Evolutionary conservation across 352 stramenopile genomes (phyloP), one percentile per base, ranked within the genome.

Genomic region (Nothophytophthora sp.): DNA sequence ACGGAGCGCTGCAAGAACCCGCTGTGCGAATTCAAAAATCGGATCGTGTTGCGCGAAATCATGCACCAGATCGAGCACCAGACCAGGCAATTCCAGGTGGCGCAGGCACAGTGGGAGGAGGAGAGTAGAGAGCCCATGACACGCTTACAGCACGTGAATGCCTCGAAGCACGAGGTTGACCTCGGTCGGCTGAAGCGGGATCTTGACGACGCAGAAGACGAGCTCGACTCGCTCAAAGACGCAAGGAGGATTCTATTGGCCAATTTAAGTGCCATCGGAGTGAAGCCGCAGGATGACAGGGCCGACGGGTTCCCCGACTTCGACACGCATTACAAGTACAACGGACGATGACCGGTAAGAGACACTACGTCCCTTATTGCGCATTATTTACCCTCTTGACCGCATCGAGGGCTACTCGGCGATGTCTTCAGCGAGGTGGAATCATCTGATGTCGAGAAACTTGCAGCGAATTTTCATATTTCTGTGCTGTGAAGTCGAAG

Each of bases 31-130:
- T 75, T 85, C 50, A 73, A 69, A 19, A 76, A 67, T 48, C 70
- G 73, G 25, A 66, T 85, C 11, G 74, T 85, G 56, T 45, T 78
- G 8, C 67, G 73, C 27, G 73, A 85, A 50, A 76, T 60, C 16
- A 74, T 81, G 62, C 74, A 85, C 61, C 72, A 72, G 43, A 81
- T 82, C 20, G 55, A 82, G 18, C 74, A 79, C 49, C 69, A 70
- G 53, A 47, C 64, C 1, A 16, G 25, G 20, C 9, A 63, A 55
- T 51, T 32, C 27, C 28, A 48, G 44, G 9, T 23, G 35, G 19
- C 72, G 70, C 20, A 33, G 9, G 35, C 37, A 24, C 25, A 64
- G 53, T 49, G 52, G 47, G 55, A 71, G 27, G 28, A 76, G 7
- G 68, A 67, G 18, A 48, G 69, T 15, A 40, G 52, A 20, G 58